Conservation (phyloP, 305 asterid genomes). For the Fraxinus platypoda region DNA sequence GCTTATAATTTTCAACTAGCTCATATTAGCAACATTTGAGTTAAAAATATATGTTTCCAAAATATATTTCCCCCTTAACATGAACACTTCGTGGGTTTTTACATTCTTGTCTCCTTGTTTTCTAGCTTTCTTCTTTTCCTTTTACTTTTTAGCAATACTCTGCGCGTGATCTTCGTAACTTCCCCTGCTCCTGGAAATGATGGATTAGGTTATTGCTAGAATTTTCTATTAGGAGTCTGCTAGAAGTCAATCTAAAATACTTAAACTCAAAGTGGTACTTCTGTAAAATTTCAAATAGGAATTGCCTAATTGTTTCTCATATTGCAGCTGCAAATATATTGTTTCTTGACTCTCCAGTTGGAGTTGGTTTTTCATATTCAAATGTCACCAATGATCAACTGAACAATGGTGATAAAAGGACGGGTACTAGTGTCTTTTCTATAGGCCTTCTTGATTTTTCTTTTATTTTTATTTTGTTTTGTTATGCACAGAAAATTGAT, state of each 20-base stretch:
- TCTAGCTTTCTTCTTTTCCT: neutral
- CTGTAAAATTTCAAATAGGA: neutral
- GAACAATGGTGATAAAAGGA: conserved; percentile 78
- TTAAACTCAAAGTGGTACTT: neutral
- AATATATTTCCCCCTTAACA: neutral
- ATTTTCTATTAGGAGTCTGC: neutral
- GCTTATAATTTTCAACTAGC: neutral
- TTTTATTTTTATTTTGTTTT: conserved; percentile 1
- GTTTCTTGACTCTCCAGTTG: conserved; percentile 91
- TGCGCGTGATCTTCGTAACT: neutral
- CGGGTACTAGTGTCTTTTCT: conserved; percentile 48
- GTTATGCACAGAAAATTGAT: conserved; percentile 20
- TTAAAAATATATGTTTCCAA: neutral
- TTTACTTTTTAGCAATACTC: neutral
- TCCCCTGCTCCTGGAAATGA: neutral
- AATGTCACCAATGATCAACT: conserved; percentile 71
- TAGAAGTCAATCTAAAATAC: neutral
- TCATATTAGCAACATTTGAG: neutral
- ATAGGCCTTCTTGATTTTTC: neutral
- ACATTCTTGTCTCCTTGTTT: neutral
- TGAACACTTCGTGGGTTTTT: neutral
- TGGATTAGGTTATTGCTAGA: neutral
- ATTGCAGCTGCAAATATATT: conserved; percentile 80
- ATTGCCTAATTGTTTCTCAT: conserved; percentile 15
- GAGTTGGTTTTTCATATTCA: conserved; percentile 92